Percentiles rank a stretch among this genome's conserved stretches.
Conservation (phyloP, 2,329 filamentous ascomycete species). For the Calonectria multiphialidica region DNA sequence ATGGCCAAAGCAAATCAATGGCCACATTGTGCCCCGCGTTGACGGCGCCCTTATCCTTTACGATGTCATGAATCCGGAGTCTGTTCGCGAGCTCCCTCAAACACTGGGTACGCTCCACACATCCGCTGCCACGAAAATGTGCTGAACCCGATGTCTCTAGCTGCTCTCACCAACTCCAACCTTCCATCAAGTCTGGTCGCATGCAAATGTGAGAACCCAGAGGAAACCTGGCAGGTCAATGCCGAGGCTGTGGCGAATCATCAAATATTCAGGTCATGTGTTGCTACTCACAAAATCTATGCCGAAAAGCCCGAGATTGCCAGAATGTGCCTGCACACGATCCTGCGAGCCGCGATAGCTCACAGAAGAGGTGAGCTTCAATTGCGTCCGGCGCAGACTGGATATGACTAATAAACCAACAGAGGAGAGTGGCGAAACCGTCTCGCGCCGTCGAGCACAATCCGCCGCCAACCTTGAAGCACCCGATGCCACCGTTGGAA, state of each 20-base stretch:
- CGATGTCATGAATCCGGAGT: conserved; percentile 84
- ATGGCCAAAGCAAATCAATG: conserved; percentile 77
- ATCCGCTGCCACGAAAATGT: background rate
- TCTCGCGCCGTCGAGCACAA: conserved; percentile 67
- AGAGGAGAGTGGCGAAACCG: conserved; percentile 58
- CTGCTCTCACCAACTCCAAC: conserved; percentile 77
- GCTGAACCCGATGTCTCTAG: conserved; percentile 56
- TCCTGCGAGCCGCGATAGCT: conserved; percentile 78
- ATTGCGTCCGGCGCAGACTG: background rate
- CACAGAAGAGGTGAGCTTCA: conserved; percentile 71
- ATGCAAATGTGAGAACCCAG: conserved; percentile 88
- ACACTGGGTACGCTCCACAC: conserved; percentile 73
- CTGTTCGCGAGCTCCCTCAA: conserved; percentile 79
- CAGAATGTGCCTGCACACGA: conserved; percentile 80
- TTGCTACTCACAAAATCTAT: conserved; percentile 81
- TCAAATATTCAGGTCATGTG: conserved; percentile 74
- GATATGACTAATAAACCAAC: conserved; percentile 3
- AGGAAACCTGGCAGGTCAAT: conserved; percentile 78
- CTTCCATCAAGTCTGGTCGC: conserved; percentile 86
- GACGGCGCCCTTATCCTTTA: conserved; percentile 90
- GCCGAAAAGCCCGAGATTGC: conserved; percentile 77
- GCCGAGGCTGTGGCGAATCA: conserved; percentile 73
- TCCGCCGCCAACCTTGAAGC: conserved; percentile 73
- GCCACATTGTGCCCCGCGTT: conserved; percentile 78
- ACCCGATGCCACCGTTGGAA: conserved; percentile 60